Evolutionary conservation across 345 rosid species (phyloP).

Genomic region (Populus deltoides): DNA sequence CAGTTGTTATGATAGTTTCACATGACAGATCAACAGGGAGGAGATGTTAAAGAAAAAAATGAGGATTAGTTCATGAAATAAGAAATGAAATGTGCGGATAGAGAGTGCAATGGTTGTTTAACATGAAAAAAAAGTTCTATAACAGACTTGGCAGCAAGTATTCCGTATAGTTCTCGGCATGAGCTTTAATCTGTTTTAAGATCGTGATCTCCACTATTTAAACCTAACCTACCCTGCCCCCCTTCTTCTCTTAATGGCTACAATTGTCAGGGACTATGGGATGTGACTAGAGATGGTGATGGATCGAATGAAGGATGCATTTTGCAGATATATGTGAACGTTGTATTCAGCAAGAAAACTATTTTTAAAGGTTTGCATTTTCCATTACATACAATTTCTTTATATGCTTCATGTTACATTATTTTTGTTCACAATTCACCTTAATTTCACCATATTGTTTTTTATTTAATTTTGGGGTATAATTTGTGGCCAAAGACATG

Average conservation of each 20-base stretch:
- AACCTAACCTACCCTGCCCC: background rate
- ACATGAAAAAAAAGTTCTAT: background rate
- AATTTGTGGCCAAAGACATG: background rate
- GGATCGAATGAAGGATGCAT: constrained; percentile 59
- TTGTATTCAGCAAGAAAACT: constrained; percentile 83
- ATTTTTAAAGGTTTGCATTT: constrained; percentile 77
- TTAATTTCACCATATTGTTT: background rate
- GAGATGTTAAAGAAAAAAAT: background rate
- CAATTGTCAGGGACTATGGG: constrained; percentile 71
- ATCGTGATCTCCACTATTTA: no score
- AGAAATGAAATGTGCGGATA: background rate
- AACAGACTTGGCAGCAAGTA: background rate
- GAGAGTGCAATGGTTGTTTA: background rate
- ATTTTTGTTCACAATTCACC: background rate
- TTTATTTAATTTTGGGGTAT: background rate
- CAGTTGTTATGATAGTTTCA: background rate
- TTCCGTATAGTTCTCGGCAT: background rate
- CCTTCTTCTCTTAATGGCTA: background rate
- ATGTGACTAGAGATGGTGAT: constrained; percentile 51
- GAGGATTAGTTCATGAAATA: background rate
- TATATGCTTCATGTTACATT: background rate
- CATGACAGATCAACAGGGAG: background rate
- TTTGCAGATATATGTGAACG: constrained; percentile 61
- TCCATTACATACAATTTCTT: background rate
- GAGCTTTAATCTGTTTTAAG: background rate